A percentile compares a stretch with the other conserved stretches of the same genome.
These are phyloP conservation scores for Nymphaea colorata DNA, from an alignment of 164 flowering plant genomes.

Conservation along the genomic window DNA sequence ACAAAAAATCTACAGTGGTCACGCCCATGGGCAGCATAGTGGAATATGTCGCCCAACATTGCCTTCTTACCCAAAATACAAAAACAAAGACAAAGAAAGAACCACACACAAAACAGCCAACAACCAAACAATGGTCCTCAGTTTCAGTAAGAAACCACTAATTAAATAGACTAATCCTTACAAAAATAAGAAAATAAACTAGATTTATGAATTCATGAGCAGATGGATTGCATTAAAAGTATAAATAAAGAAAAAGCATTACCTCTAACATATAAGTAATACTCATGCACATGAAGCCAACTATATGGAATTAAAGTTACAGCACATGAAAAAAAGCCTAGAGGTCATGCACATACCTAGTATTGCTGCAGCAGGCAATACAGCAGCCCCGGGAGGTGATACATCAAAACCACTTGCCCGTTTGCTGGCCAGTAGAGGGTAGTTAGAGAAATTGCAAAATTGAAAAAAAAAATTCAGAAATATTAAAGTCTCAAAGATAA, in stretches of 20 bases:
- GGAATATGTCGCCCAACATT: slow-evolving; percentile 59
- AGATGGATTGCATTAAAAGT: neutral
- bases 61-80: slow-evolving; percentile 63
- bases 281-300: neutral
- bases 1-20: slow-evolving; percentile 40
- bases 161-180: slow-evolving; percentile 10
- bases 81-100: slow-evolving; percentile 48
- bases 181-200: slow-evolving; percentile 7
- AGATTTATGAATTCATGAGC: neutral
- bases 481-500: too few relatives aligned
- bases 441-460: neutral
- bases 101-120: slow-evolving; percentile 67
- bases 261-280: neutral
- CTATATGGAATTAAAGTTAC: slow-evolving; percentile 1
- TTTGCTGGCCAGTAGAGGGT: slow-evolving; percentile 29
- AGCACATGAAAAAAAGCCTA: neutral
- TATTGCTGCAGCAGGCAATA: slow-evolving; percentile 28
- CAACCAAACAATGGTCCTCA: slow-evolving; percentile 60
- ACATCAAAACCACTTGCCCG: slow-evolving; percentile 80
- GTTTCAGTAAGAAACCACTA: slow-evolving; percentile 30
- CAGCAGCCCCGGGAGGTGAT: slow-evolving; percentile 49
- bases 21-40: slow-evolving; percentile 46
- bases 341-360: slow-evolving; percentile 26
- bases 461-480: neutral
- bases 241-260: slow-evolving; percentile 1